These are phyloP conservation scores for Blastobotrys mokoenaii DNA, from an alignment of 805 yeast genomes.

Conservation along the genomic window DNA sequence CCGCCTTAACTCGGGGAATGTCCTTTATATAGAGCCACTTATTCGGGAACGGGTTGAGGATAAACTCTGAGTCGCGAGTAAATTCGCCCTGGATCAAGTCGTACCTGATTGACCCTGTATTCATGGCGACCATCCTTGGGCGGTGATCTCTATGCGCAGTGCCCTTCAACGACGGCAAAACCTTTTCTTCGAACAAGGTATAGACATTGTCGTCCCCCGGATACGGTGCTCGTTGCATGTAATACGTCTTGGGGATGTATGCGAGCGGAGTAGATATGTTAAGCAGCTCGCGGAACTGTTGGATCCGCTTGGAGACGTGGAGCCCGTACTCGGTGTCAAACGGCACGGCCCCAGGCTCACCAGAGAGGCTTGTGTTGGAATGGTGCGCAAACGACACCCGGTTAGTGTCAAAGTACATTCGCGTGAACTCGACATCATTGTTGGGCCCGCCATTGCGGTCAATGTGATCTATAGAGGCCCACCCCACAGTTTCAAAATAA, in stretches of 20 bases:
- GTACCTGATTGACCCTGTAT: conserved; percentile 83
- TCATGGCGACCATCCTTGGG: conserved; percentile 54
- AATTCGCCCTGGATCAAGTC: conserved; percentile 80
- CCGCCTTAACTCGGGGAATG: conserved; percentile 52
- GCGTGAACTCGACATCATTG: conserved; percentile 30
- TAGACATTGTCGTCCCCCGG: conserved; percentile 50
- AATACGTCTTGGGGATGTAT: conserved; percentile 56
- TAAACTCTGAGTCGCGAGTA: conserved; percentile 70
- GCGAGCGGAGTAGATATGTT: conserved; percentile 53
- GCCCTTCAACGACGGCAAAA: conserved; percentile 40
- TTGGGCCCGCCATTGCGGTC: conserved; percentile 3
- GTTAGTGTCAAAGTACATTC: conserved; percentile 82
- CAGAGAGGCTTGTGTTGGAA: conserved; percentile 27
- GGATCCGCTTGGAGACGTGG: conserved; percentile 38
- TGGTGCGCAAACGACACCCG: conserved; percentile 62
- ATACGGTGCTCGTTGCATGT: conserved; percentile 58
- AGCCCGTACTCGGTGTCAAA: conserved; percentile 54
- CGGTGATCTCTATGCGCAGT: conserved; percentile 12
- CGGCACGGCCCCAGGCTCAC: conserved; percentile 14
- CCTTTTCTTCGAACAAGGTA: conserved; percentile 46
- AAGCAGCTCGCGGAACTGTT: conserved; percentile 37
- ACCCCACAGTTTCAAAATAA: conserved; percentile 90
- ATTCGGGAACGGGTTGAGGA: conserved; percentile 78
- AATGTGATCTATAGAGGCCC: conserved; percentile 47
- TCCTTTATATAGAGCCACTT: conserved; percentile 60